Evolutionary conservation across 768 basidiomycete genomes (phyloP).

Genomic region (Amanita thiersii): DNA sequence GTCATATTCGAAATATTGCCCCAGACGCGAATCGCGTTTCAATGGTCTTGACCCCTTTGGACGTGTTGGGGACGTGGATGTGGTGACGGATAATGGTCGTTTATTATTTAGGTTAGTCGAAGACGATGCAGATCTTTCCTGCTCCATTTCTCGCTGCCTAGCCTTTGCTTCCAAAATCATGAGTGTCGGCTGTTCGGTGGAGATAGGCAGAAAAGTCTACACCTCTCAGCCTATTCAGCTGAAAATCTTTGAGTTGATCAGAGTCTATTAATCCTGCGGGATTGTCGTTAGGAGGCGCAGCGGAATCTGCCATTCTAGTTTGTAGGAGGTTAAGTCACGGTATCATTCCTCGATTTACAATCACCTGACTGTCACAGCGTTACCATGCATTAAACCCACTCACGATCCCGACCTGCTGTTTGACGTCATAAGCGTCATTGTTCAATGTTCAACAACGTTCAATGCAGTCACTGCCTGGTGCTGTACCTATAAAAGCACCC

Average conservation of each 20-base stretch:
- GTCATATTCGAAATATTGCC: conserved; percentile 96
- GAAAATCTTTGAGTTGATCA: conserved; percentile 64
- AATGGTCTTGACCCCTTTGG: conserved; percentile 43
- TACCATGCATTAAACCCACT: background rate
- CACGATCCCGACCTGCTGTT: too few species aligned
- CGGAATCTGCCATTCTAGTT: background rate
- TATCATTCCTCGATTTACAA: conserved; percentile 16
- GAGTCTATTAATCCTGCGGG: conserved; percentile 37
- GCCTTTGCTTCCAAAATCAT: conserved; percentile 52
- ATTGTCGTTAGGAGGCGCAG: conserved; percentile 7
- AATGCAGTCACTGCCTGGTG: too few species aligned
- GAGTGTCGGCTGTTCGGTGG: background rate
- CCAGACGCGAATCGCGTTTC: conserved; percentile 70
- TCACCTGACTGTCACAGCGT: background rate
- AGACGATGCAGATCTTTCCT: conserved; percentile 37
- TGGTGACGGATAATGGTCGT: conserved; percentile 53
- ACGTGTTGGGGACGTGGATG: conserved; percentile 53
- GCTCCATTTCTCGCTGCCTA: conserved; percentile 59
- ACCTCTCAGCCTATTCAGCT: conserved; percentile 79
- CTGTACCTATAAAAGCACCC: too few species aligned
- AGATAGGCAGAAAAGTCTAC: background rate
- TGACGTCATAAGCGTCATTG: too few species aligned
- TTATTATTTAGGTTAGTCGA: conserved; percentile 63
- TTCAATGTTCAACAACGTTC: too few species aligned
- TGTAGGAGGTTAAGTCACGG: conserved; percentile 24